Conservation (phyloP, 2,329 filamentous ascomycete genomes). For the Teratosphaeria destructans region DNA sequence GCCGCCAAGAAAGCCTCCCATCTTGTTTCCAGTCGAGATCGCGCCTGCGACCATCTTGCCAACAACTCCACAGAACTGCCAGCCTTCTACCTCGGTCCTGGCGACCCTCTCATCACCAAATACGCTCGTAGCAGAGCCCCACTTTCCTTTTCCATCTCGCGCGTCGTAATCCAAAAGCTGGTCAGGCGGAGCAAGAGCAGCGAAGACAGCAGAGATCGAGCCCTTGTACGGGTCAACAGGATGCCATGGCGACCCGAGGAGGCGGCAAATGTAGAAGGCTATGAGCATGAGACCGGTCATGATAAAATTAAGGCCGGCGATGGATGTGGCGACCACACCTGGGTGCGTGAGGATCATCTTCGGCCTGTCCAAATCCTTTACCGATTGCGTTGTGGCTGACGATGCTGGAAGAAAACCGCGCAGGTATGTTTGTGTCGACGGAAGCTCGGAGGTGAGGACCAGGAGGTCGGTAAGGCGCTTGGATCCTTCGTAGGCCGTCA, state of each 20-base stretch:
- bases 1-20: neutral
- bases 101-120: constrained; percentile 52
- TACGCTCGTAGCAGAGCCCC: constrained; percentile 55
- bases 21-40: constrained; percentile 19
- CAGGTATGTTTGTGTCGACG: constrained; percentile 50
- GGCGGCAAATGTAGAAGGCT: constrained; percentile 61
- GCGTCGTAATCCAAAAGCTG: constrained; percentile 47
- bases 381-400: neutral
- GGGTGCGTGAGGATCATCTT: constrained; percentile 74
- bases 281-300: constrained; percentile 59
- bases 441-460: constrained; percentile 60
- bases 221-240: constrained; percentile 64
- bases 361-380: constrained; percentile 32
- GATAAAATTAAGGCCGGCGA: constrained; percentile 63
- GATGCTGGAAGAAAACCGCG: constrained; percentile 43
- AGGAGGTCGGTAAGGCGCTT: constrained; percentile 83
- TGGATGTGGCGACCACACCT: constrained; percentile 71
- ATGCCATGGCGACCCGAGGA: constrained; percentile 84
- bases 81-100: constrained; percentile 75
- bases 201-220: constrained; percentile 66
- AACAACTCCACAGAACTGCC: constrained; percentile 56
- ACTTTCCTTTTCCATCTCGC: constrained; percentile 56
- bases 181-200: constrained; percentile 58
- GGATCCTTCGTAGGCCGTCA: constrained; percentile 67
- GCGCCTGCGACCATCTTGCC: constrained; percentile 35